Base-by-base conservation (phyloP, 139 green algal species). In the Chlorella sp. region DNA sequence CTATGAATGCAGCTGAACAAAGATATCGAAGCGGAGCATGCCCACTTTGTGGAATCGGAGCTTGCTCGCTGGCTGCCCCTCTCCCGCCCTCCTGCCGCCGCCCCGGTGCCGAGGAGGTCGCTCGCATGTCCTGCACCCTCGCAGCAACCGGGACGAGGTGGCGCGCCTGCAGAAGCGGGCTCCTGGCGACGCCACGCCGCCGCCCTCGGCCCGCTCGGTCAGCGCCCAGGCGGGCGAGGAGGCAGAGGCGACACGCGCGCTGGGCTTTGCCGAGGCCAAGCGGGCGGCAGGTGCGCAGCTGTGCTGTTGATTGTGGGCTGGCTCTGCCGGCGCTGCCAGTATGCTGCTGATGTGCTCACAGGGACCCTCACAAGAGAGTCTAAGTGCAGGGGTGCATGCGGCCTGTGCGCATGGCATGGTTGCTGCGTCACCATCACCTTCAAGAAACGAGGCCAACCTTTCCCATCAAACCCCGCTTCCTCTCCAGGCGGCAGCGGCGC, bases 221-320 rank as follows among this genome's bases (percentile, higher is more conserved):
- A 36, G 24, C 34, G 34, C 17, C 1, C 56, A 43, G 38, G 17
- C 32, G 22, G 76, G 40, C 8, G 56, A 54, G 75, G n/a, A 22
- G 8, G 54, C 20, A 22, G 54, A 68, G 51, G 30, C 41, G 40
- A 83, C 77, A 17, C 60, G 77, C 6, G 77, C 70, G 11, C 75
- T 86, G 82, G 82, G 82, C 9, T 68, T 80, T 32, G 40, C 34
- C n/a, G 60, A 73, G 13, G 82, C 82, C 44, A 76, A 80, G n/a
- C 74, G 34, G 32, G n/a, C 64, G 54, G 73, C 44, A 86, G 70
- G 81, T 48, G 28, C 13, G 70, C 40, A 16, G 36, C 34, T 11
- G 5, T 20, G 51, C 34, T 19, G n/a, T 32, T 16, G 17, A 8
- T 19, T 16, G 14, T 1, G 7, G 44, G 26, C 22, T 4, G 40